phyloP scores from a whole-genome alignment of 1,139 yeast species.

The Cylindricascospora bacillispora region DNA sequence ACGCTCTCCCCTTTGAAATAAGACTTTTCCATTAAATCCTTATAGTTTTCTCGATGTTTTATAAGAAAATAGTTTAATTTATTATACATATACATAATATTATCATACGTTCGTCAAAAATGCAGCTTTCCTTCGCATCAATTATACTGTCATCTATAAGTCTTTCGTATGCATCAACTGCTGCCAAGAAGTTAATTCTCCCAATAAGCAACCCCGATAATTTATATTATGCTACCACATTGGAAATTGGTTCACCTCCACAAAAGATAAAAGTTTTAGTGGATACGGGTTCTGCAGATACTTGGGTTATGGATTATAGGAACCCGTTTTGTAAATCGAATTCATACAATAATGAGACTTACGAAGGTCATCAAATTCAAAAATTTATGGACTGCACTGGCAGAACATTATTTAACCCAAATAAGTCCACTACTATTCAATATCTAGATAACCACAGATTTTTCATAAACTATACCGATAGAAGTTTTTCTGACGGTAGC shows the following conservation, averaged over 20 bases:
- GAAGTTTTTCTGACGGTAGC: slow-evolving; percentile 15
- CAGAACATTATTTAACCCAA: slow-evolving; percentile 6
- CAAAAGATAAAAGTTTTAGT: slow-evolving; percentile 40
- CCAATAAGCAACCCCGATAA: no score
- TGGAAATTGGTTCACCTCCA: slow-evolving; percentile 40
- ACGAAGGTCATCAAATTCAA: slow-evolving; percentile 6
- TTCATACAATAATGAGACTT: slow-evolving; percentile 7
- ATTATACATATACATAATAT: no score
- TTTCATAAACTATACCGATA: slow-evolving; percentile 14
- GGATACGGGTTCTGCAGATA: slow-evolving; percentile 61
- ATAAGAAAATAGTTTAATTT: no score
- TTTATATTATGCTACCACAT: slow-evolving; percentile 30
- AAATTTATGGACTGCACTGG: slow-evolving; percentile 9
- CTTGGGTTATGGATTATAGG: slow-evolving; percentile 39
- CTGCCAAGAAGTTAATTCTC: no score
- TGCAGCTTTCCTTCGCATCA: no score
- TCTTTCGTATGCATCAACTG: no score
- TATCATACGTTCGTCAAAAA: no score
- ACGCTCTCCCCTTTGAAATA: no score
- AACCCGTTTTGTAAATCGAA: slow-evolving; percentile 24
- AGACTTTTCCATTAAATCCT: no score
- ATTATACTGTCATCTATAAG: no score
- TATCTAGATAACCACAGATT: slow-evolving; percentile 11
- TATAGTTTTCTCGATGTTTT: no score
- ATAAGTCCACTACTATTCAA: slow-evolving; percentile 7